A percentile compares a stretch with the other conserved stretches of the same genome.
These are phyloP conservation scores for Paecilomyces sp. DNA, from an alignment of 2,329 filamentous ascomycete species.

Conservation along the genomic window DNA sequence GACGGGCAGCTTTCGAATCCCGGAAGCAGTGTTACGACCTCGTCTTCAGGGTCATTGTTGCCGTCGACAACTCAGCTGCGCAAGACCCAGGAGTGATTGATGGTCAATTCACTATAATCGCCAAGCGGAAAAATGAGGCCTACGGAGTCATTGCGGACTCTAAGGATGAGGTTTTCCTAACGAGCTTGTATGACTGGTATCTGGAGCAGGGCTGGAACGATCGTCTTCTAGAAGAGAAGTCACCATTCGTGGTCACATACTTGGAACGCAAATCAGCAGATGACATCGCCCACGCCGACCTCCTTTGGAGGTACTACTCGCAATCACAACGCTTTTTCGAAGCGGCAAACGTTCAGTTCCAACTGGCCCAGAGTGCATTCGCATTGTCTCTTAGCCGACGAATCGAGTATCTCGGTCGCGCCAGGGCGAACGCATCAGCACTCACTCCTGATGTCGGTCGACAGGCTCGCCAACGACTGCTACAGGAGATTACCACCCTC, in stretches of 20 bases:
- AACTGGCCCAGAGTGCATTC: constrained; percentile 79
- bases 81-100: constrained; percentile 67
- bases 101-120: constrained; percentile 66
- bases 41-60: constrained; percentile 72
- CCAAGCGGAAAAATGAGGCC: constrained; percentile 76
- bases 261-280: constrained; percentile 67
- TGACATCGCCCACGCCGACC: constrained; percentile 72
- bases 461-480: constrained; percentile 74
- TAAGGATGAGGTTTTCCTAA: constrained; percentile 89
- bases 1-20: constrained; percentile 59
- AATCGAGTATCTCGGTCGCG: constrained; percentile 82
- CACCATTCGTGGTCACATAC: constrained; percentile 79
- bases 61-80: constrained; percentile 65
- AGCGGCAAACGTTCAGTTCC: constrained; percentile 77
- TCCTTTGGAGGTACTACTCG: constrained; percentile 88
- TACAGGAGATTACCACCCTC: constrained; percentile 76
- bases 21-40: constrained; percentile 77
- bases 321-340: constrained; percentile 77
- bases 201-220: constrained; percentile 77
- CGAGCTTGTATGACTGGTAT: constrained; percentile 97
- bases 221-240: constrained; percentile 75
- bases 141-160: constrained; percentile 86
- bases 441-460: constrained; percentile 68
- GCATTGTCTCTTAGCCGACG: constrained; percentile 71
- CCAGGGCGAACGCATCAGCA: constrained; percentile 87